Percentiles rank a stretch among this genome's conserved stretches.
Conservation (phyloP, 768 basidiomycete species). For the Pleurotus salmoneostramineus region DNA sequence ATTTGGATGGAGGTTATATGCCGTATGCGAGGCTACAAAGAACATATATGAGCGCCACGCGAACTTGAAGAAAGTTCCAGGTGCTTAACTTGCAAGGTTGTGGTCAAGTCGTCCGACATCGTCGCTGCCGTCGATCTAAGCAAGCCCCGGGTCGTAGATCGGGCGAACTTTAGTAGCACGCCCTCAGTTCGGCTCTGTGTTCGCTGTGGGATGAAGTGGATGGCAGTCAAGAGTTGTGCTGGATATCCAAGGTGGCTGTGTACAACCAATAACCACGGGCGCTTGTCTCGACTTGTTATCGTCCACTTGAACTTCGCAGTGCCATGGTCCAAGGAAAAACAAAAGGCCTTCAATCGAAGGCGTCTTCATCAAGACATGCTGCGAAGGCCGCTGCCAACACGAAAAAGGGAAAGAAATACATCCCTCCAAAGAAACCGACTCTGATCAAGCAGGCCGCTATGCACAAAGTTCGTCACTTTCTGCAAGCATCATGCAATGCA, state of each 20-base stretch:
- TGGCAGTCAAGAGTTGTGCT: too few relatives aligned
- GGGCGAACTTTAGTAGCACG: neutral
- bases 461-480: slow-evolving; percentile 58
- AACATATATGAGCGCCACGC: slow-evolving; percentile 5
- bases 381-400: slow-evolving; percentile 64
- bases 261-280: neutral
- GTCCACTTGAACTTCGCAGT: slow-evolving; percentile 2
- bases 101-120: neutral
- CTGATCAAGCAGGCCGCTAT: slow-evolving; percentile 73
- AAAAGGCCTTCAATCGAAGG: slow-evolving; percentile 69
- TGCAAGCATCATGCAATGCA: too few relatives aligned
- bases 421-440: slow-evolving; percentile 78
- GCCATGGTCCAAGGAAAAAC: slow-evolving; percentile 82
- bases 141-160: neutral
- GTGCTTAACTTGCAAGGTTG: slow-evolving; percentile 1
- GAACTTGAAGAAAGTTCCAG: slow-evolving; percentile 5
- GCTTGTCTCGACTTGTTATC: neutral
- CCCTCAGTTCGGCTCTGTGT: too few relatives aligned
- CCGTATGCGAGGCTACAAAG: slow-evolving; percentile 61
- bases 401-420: slow-evolving; percentile 76
- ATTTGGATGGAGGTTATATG: slow-evolving; percentile 73
- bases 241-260: neutral
- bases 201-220: too few relatives aligned
- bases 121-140: neutral
- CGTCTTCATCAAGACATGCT: slow-evolving; percentile 51